Evolutionary conservation across 169 alveolate genomes (phyloP).

Genomic region (Cryptosporidium baileyi): DNA sequence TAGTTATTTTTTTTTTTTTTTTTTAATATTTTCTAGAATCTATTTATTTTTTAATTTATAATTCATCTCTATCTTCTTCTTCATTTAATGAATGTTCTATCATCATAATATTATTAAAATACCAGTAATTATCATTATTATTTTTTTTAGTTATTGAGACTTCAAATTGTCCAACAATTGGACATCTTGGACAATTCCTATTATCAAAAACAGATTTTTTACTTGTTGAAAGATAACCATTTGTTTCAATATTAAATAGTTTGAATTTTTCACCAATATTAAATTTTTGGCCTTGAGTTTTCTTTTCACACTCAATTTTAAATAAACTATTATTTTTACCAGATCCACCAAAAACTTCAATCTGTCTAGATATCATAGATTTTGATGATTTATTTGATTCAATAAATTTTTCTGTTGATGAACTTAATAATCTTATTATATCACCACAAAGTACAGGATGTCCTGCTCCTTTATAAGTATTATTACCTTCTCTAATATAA

Average conservation of each 20-base stretch:
- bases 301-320: conserved; percentile 32
- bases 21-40: too few species aligned
- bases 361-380: conserved; percentile 42
- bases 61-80: too few species aligned
- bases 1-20: too few species aligned
- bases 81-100: too few species aligned
- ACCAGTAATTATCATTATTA: conserved; percentile 20
- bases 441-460: conserved; percentile 43
- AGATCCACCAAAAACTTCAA: conserved; percentile 27
- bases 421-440: background rate
- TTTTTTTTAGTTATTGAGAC: conserved; percentile 5
- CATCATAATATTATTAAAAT: too few species aligned
- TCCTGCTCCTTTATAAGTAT: conserved; percentile 60
- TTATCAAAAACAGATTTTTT: conserved; percentile 32
- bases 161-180: conserved; percentile 59
- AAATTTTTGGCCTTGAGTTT: conserved; percentile 7
- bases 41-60: too few species aligned
- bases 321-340: background rate
- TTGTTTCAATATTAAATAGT: conserved; percentile 32
- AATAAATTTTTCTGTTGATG: conserved; percentile 18
- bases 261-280: conserved; percentile 12
- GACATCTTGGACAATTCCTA: conserved; percentile 68
- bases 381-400: conserved; percentile 9
- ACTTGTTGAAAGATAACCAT: conserved; percentile 27
- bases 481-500: conserved; percentile 39